phyloP scores from a whole-genome alignment of 176 grass and related monocot genomes.

The Ensete glaucum region DNA sequence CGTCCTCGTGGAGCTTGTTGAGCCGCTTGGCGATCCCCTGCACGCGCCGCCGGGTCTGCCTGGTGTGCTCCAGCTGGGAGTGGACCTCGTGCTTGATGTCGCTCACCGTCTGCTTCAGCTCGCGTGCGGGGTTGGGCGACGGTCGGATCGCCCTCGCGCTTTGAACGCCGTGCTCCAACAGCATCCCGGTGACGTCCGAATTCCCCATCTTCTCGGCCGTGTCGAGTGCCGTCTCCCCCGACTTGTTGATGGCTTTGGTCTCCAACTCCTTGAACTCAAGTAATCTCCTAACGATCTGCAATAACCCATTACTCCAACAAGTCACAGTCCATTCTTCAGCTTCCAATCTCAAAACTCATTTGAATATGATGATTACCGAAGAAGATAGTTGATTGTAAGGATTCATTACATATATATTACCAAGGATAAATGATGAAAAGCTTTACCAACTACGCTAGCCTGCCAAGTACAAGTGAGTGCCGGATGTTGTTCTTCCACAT shows the following conservation, averaged over 20 bases:
- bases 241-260: slow-evolving; percentile 65
- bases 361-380: too few species aligned
- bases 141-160: slow-evolving; percentile 36
- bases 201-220: slow-evolving; percentile 95
- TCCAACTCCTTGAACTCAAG: slow-evolving; percentile 37
- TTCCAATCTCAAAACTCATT: too few species aligned
- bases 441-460: too few species aligned
- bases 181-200: slow-evolving; percentile 18
- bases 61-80: slow-evolving; percentile 79
- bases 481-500: too few species aligned
- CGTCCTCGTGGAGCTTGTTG: slow-evolving; percentile 81
- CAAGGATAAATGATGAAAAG: too few species aligned
- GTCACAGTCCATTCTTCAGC: neutral
- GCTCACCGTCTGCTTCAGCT: slow-evolving; percentile 91
- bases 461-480: too few species aligned
- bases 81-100: slow-evolving; percentile 97
- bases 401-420: too few species aligned
- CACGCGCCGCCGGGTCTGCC: slow-evolving; percentile 70
- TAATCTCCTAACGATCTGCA: slow-evolving; percentile 51
- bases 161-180: slow-evolving; percentile 48
- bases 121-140: slow-evolving; percentile 27
- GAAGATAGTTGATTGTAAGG: too few species aligned
- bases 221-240: slow-evolving; percentile 71
- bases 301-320: neutral
- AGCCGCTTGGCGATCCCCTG: slow-evolving; percentile 65